These are phyloP conservation scores for Apium graveolens DNA, from an alignment of 129 eudicot species.

Conservation along the genomic window DNA sequence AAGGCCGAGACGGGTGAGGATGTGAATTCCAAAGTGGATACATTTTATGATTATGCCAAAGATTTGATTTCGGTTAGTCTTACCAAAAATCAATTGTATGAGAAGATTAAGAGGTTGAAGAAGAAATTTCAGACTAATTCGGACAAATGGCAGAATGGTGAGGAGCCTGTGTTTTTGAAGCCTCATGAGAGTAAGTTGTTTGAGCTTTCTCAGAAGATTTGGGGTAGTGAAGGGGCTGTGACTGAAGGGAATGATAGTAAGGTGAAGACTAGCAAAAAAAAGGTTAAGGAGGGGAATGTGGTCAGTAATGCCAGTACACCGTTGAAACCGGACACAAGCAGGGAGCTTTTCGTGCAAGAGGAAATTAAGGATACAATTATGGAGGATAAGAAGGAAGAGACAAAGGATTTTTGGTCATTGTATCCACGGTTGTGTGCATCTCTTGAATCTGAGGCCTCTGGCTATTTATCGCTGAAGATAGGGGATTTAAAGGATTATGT, in stretches of 20 bases:
- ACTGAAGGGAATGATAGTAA: constrained; percentile 9
- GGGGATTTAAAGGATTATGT: constrained; percentile 14
- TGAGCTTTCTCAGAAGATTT: constrained; percentile 38
- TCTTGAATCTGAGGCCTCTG: constrained; percentile 7
- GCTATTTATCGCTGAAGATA: not conserved
- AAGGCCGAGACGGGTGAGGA: constrained; percentile 27
- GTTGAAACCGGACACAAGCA: not conserved
- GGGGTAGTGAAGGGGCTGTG: constrained; percentile 31
- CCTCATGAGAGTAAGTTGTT: constrained; percentile 34
- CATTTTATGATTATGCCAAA: constrained; percentile 35
- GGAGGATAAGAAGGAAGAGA: constrained; percentile 9
- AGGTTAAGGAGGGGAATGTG: not conserved
- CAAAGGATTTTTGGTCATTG: constrained; percentile 17
- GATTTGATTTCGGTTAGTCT: constrained; percentile 22
- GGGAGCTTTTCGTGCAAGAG: not conserved
- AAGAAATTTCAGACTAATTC: constrained; percentile 42
- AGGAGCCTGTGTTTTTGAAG: constrained; percentile 31
- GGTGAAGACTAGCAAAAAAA: not conserved
- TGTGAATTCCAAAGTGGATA: constrained; percentile 30
- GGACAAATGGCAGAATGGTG: constrained; percentile 25
- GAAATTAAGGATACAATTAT: not conserved
- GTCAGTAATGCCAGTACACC: not conserved
- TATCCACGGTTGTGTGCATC: constrained; percentile 29
- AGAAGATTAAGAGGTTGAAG: constrained; percentile 55
- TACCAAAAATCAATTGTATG: constrained; percentile 37